A percentile compares a stretch with the other conserved stretches of the same genome.
Conservation (phyloP, 805 yeast species). For the Starmerella kuoi region DNA sequence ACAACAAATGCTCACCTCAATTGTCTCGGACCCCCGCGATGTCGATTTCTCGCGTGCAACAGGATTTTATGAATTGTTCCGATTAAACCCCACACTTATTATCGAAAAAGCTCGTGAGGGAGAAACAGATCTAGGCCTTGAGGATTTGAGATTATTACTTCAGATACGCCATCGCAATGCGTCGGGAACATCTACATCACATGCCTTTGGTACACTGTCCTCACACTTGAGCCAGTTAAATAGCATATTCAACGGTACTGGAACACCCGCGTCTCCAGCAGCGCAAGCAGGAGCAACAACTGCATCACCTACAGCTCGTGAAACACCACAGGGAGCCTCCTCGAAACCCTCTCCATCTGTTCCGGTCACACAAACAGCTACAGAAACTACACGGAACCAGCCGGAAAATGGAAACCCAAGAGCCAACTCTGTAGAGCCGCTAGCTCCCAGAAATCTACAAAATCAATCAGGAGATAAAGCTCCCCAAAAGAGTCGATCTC, state of each 20-base stretch:
- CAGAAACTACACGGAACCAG: background rate
- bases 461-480: background rate
- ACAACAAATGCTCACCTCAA: slow-evolving; percentile 56
- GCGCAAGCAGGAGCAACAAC: background rate
- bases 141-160: slow-evolving; percentile 18
- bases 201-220: slow-evolving; percentile 14
- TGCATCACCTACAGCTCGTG: background rate
- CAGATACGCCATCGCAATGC: slow-evolving; percentile 20
- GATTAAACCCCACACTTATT: slow-evolving; percentile 20
- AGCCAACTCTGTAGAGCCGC: background rate
- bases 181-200: slow-evolving; percentile 1
- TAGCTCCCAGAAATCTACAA: background rate
- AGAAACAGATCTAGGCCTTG: slow-evolving; percentile 16
- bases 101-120: slow-evolving; percentile 20
- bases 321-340: background rate
- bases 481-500: background rate
- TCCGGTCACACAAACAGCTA: background rate
- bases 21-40: slow-evolving; percentile 39
- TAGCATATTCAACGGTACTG: slow-evolving; percentile 7
- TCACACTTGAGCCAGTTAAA: slow-evolving; percentile 14
- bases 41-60: slow-evolving; percentile 45
- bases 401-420: background rate
- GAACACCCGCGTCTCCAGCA: background rate
- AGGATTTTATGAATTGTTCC: slow-evolving; percentile 38
- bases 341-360: background rate